Evolutionary conservation across 352 stramenopile genomes (phyloP).

Genomic region (Blastocystis sp.): DNA sequence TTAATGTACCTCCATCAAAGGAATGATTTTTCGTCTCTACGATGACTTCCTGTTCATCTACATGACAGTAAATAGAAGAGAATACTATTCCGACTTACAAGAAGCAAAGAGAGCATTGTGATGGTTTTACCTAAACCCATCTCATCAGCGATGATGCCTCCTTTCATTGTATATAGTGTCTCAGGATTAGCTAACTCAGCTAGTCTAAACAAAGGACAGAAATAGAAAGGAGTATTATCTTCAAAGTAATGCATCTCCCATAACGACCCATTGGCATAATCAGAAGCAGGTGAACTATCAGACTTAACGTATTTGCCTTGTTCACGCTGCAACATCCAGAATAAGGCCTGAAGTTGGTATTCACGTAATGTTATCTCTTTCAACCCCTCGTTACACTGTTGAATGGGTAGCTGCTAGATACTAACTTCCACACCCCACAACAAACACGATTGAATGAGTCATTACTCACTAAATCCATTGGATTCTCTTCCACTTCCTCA

Average conservation of each 20-base stretch:
- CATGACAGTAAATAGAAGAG: slow-evolving; percentile 71
- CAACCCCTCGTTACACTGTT: slow-evolving; percentile 68
- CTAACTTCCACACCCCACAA: no score
- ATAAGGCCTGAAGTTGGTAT: slow-evolving; percentile 80
- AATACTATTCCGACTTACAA: slow-evolving; percentile 59
- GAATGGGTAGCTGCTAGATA: not conserved
- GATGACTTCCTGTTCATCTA: slow-evolving; percentile 70
- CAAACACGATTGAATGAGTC: slow-evolving; percentile 24
- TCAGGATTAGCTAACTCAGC: slow-evolving; percentile 68
- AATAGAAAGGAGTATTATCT: slow-evolving; percentile 7
- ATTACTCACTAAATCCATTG: slow-evolving; percentile 1
- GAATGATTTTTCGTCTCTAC: slow-evolving; percentile 66
- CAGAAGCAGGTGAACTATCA: slow-evolving; percentile 10
- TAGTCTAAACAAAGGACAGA: slow-evolving; percentile 54
- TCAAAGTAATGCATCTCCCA: slow-evolving; percentile 41
- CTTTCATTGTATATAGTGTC: slow-evolving; percentile 73
- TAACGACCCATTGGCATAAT: slow-evolving; percentile 45
- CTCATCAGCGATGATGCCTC: slow-evolving; percentile 83
- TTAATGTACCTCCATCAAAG: slow-evolving; percentile 75
- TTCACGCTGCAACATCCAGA: slow-evolving; percentile 83
- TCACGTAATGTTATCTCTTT: slow-evolving; percentile 76
- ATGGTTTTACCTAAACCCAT: slow-evolving; percentile 84
- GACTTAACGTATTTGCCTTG: slow-evolving; percentile 68
- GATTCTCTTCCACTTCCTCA: not conserved
- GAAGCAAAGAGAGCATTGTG: slow-evolving; percentile 75